These are phyloP conservation scores for Ilex paraguariensis DNA, from an alignment of 305 asterid genomes.

Conservation along the genomic window DNA sequence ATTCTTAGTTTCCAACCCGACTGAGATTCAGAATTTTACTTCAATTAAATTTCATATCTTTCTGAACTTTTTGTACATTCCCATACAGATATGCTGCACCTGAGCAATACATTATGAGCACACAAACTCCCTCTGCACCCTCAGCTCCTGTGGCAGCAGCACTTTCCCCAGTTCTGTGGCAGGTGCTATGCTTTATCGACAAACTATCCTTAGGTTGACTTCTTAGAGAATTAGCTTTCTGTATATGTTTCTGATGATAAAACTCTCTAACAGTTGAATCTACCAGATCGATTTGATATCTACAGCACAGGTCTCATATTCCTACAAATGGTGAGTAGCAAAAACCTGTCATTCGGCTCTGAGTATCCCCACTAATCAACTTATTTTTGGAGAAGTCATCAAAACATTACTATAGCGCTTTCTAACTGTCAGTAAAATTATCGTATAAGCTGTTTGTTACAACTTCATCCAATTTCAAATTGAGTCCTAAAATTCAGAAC, in stretches of 20 bases:
- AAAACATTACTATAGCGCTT: no score
- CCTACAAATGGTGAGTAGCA: constrained; percentile 74
- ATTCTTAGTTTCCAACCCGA: no score
- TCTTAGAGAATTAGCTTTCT: constrained; percentile 7
- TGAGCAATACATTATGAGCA: constrained; percentile 96
- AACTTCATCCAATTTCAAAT: no score
- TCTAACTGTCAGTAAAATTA: no score
- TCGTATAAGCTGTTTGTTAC: no score
- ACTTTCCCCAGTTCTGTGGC: constrained; percentile 97
- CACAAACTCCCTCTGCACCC: constrained; percentile 99
- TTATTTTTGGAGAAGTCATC: no score
- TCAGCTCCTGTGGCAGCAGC: constrained; percentile 94
- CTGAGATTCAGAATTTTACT: neutral
- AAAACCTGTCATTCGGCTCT: no score
- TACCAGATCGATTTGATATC: constrained; percentile 88
- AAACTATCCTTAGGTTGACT: neutral
- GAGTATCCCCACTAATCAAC: no score
- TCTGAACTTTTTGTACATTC: constrained; percentile 3
- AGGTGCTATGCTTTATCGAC: constrained; percentile 36
- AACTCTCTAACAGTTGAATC: constrained; percentile 61
- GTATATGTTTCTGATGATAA: constrained; percentile 9
- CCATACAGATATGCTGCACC: constrained; percentile 83
- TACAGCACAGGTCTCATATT: constrained; percentile 82
- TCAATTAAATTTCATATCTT: constrained; percentile 1
- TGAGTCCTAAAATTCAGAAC: no score